Conservation (phyloP, 768 basidiomycete genomes). For the Termitomyces sp. region DNA sequence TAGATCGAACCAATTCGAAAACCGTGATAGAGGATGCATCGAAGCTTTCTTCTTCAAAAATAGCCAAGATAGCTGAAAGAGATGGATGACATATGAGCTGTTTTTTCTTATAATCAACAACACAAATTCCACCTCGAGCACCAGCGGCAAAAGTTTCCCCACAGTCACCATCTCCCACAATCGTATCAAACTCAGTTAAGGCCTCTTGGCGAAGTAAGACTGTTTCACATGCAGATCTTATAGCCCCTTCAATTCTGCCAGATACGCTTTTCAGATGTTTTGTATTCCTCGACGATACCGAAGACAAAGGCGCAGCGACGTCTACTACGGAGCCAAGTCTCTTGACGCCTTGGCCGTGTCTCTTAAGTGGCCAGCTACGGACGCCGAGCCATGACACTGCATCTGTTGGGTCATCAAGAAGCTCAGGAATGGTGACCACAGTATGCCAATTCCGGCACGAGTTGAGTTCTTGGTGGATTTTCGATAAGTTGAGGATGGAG, state of each 20-base stretch:
- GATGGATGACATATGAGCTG: background rate
- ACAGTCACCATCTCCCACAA: slow-evolving; percentile 61
- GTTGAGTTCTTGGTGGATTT: slow-evolving; percentile 14
- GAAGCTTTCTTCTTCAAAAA: slow-evolving; percentile 13
- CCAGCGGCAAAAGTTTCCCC: slow-evolving; percentile 53
- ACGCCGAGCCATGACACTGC: slow-evolving; percentile 35
- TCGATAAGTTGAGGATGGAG: slow-evolving; percentile 43
- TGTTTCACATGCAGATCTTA: slow-evolving; percentile 32
- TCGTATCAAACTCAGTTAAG: slow-evolving; percentile 53
- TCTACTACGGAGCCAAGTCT: background rate
- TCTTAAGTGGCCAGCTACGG: slow-evolving; percentile 20
- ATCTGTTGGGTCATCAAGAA: slow-evolving; percentile 38
- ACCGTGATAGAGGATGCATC: slow-evolving; percentile 11
- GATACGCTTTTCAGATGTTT: background rate
- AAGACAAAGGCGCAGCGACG: background rate
- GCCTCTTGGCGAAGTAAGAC: slow-evolving; percentile 43
- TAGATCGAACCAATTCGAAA: slow-evolving; percentile 17
- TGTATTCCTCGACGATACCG: background rate
- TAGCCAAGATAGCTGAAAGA: background rate
- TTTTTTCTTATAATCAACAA: no score
- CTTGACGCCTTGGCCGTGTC: background rate
- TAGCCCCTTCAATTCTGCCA: slow-evolving; percentile 17
- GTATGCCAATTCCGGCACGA: background rate
- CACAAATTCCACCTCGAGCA: slow-evolving; percentile 21
- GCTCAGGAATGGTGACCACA: slow-evolving; percentile 19